These are phyloP conservation scores for Strigomonas galati DNA, from an alignment of 208 protist genomes.

Conservation along the genomic window DNA sequence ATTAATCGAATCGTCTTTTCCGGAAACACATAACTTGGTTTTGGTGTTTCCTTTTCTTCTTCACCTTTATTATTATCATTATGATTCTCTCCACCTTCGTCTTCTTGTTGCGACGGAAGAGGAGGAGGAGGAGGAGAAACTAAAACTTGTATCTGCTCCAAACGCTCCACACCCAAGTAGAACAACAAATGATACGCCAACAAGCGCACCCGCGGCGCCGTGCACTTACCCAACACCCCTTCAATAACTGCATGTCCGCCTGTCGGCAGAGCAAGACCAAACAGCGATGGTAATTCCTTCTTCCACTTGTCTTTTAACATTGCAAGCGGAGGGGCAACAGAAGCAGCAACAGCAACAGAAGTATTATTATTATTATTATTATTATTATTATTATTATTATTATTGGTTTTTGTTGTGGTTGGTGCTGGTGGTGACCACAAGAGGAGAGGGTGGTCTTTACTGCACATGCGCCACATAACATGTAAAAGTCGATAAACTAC, in stretches of 20 bases:
- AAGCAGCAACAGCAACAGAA: neutral
- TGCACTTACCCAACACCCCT: slow-evolving; percentile 56
- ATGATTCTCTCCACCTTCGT: too few relatives aligned
- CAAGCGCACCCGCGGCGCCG: slow-evolving; percentile 23
- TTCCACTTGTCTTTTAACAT: neutral
- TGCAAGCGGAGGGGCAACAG: neutral
- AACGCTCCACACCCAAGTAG: slow-evolving; percentile 31
- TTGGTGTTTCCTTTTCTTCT: neutral
- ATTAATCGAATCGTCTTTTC: neutral
- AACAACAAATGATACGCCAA: slow-evolving; percentile 55
- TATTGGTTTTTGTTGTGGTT: neutral
- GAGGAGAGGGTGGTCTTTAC: slow-evolving; percentile 20
- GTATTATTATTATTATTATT: neutral
- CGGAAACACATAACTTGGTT: neutral
- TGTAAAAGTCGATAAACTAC: slow-evolving; percentile 37
- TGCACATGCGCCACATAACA: slow-evolving; percentile 27
- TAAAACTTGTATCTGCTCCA: neutral
- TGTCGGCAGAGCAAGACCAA: neutral
- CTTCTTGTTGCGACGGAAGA: too few relatives aligned
- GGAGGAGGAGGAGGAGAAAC: neutral
- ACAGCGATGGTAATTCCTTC: slow-evolving; percentile 1
- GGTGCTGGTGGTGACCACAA: neutral
- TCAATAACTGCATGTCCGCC: neutral
- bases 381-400: slow-evolving; percentile 15
- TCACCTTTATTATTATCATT: too few relatives aligned